Percentiles rank a stretch among this genome's conserved stretches.
These are phyloP conservation scores for Lactifluus hygrophoroides DNA, from an alignment of 768 basidiomycete species.

Conservation along the genomic window DNA sequence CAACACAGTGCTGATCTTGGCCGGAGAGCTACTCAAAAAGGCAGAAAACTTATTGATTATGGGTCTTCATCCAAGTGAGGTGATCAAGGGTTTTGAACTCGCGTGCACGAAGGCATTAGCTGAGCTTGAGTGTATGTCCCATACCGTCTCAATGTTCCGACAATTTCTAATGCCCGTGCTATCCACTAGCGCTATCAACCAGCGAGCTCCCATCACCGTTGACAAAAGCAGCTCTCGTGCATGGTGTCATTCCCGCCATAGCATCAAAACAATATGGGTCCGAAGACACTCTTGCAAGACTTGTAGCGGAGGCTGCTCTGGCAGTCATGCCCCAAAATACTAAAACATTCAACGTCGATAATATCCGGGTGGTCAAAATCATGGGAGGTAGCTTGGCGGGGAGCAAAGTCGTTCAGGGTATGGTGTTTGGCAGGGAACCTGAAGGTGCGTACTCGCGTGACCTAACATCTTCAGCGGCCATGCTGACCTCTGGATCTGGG, in stretches of 20 bases:
- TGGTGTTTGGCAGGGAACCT: slow-evolving; percentile 96
- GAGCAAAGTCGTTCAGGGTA: slow-evolving; percentile 88
- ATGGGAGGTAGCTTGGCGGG: slow-evolving; percentile 85
- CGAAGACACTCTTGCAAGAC: slow-evolving; percentile 69
- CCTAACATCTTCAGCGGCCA: neutral
- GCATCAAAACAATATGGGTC: slow-evolving; percentile 97
- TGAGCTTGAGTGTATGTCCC: slow-evolving; percentile 79
- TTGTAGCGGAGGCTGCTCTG: slow-evolving; percentile 91
- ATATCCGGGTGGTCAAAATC: slow-evolving; percentile 97
- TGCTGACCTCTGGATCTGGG: neutral
- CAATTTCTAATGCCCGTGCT: neutral
- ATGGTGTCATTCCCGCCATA: slow-evolving; percentile 83
- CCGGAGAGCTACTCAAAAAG: slow-evolving; percentile 90
- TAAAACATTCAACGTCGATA: slow-evolving; percentile 96
- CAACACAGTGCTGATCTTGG: slow-evolving; percentile 90
- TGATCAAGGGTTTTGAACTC: slow-evolving; percentile 92
- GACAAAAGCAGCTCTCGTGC: slow-evolving; percentile 56
- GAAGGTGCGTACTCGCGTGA: slow-evolving; percentile 53
- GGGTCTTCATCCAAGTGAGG: slow-evolving; percentile 95
- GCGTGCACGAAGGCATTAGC: slow-evolving; percentile 75
- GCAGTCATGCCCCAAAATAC: slow-evolving; percentile 84
- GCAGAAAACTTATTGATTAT: slow-evolving; percentile 88
- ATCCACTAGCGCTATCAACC: slow-evolving; percentile 52
- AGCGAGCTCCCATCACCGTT: slow-evolving; percentile 64
- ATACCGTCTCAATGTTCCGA: neutral